Conservation (phyloP, 495 filamentous ascomycete species). For the Ramalina intermedia region DNA sequence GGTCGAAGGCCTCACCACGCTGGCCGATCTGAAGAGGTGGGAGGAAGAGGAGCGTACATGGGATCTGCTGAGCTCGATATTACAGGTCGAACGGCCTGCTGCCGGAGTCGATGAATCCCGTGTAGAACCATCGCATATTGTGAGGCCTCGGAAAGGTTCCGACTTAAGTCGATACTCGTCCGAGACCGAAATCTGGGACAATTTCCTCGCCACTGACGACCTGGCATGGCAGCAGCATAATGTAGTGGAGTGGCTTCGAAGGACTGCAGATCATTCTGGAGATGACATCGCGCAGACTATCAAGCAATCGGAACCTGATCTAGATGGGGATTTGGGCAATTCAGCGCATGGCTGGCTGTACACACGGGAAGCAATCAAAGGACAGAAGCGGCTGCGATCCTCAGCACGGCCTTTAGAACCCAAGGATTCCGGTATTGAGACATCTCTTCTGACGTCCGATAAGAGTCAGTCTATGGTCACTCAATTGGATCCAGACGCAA, state of each 20-base stretch:
- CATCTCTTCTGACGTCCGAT: constrained; percentile 40
- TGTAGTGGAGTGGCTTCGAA: constrained; percentile 72
- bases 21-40: constrained; percentile 46
- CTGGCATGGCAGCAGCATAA: constrained; percentile 61
- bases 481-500: constrained; percentile 88
- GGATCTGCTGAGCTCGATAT: constrained; percentile 59
- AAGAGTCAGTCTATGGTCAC: constrained; percentile 56
- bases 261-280: constrained; percentile 44
- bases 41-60: constrained; percentile 73
- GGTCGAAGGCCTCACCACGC: constrained; percentile 5
- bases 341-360: constrained; percentile 84
- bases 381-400: constrained; percentile 61
- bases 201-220: constrained; percentile 47
- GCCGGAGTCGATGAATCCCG: constrained; percentile 22
- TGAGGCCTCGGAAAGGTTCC: constrained; percentile 24
- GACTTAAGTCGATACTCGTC: constrained; percentile 41
- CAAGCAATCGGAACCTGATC: constrained; percentile 43
- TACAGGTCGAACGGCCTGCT: constrained; percentile 35
- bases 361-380: constrained; percentile 79
- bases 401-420: constrained; percentile 51
- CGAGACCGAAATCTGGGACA: constrained; percentile 48
- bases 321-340: constrained; percentile 50
- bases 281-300: constrained; percentile 64
- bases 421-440: constrained; percentile 36
- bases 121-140: constrained; percentile 13